These are phyloP conservation scores for Metarhizium robertsii DNA, from an alignment of 2,329 filamentous ascomycete species.

Conservation along the genomic window DNA sequence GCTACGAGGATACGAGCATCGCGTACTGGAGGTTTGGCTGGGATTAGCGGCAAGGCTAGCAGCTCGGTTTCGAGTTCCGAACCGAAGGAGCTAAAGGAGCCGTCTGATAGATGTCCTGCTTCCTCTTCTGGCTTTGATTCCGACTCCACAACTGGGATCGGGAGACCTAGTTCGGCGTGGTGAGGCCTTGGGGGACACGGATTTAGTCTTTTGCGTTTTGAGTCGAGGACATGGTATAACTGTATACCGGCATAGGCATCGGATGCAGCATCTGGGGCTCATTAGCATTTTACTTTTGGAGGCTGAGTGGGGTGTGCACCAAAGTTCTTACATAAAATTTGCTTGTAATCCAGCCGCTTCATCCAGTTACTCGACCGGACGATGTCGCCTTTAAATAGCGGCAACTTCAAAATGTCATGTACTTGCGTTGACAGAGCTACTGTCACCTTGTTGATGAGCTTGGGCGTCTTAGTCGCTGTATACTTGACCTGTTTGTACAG, in stretches of 20 bases:
- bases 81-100: background rate
- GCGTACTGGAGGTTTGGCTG: background rate
- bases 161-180: slow-evolving; percentile 55
- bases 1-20: slow-evolving; percentile 36
- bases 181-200: slow-evolving; percentile 64
- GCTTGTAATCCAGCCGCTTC: slow-evolving; percentile 46
- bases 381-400: slow-evolving; percentile 61
- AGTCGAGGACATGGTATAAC: slow-evolving; percentile 63
- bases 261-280: slow-evolving; percentile 57
- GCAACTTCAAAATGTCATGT: slow-evolving; percentile 59
- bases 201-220: slow-evolving; percentile 53
- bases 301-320: background rate
- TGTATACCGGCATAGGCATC: slow-evolving; percentile 75
- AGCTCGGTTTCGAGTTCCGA: background rate
- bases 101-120: slow-evolving; percentile 2
- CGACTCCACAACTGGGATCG: slow-evolving; percentile 41
- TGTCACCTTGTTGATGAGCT: slow-evolving; percentile 54
- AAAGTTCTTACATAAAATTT: slow-evolving; percentile 56
- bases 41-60: background rate
- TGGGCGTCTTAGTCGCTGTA: slow-evolving; percentile 37
- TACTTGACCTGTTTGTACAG: slow-evolving; percentile 70
- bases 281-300: background rate
- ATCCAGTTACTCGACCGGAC: slow-evolving; percentile 74
- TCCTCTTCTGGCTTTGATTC: slow-evolving; percentile 7
- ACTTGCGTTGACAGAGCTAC: slow-evolving; percentile 63